Evolutionary conservation across 2,329 filamentous ascomycete species (phyloP).

Genomic region (Diaporthe citriasiana): DNA sequence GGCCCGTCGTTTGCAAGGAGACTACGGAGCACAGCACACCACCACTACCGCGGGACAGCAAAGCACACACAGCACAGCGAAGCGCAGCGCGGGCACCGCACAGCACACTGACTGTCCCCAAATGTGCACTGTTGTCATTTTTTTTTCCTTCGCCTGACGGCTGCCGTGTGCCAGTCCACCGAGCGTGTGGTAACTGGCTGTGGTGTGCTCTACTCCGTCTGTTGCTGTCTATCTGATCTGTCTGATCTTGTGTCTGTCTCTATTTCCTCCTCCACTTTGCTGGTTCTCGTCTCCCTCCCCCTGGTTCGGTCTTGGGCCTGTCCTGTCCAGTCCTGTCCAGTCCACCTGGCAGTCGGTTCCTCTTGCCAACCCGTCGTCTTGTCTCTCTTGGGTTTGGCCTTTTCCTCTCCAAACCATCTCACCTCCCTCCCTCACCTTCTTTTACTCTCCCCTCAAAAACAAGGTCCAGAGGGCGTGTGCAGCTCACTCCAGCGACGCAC

Average conservation of each 20-base stretch:
- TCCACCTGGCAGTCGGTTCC: constrained; percentile 22
- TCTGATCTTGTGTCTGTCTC: constrained; percentile 31
- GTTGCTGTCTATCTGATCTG: constrained; percentile 22
- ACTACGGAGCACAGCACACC: constrained; percentile 1
- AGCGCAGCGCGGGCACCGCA: not conserved
- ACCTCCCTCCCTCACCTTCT: constrained; percentile 26
- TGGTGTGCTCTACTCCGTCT: constrained; percentile 9
- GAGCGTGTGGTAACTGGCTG: not conserved
- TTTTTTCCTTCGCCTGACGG: constrained; percentile 17
- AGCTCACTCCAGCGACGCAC: constrained; percentile 16
- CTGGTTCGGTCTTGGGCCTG: constrained; percentile 30
- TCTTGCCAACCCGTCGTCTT: constrained; percentile 26
- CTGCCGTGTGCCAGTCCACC: not conserved
- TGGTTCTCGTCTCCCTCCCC: constrained; percentile 35
- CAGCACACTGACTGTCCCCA: not conserved
- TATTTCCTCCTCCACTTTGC: constrained; percentile 34
- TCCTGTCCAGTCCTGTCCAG: constrained; percentile 30
- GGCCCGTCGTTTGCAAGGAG: constrained; percentile 21
- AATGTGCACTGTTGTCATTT: constrained; percentile 21
- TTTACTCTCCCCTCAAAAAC: constrained; percentile 1
- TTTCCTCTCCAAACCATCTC: constrained; percentile 32
- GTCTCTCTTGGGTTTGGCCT: constrained; percentile 17
- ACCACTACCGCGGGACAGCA: constrained; percentile 12
- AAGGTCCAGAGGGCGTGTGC: constrained; percentile 36
- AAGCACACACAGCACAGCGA: constrained; percentile 4